Percentiles rank a stretch among this genome's conserved stretches.
Conservation (phyloP, 306 rosid genomes). For the Medicago lupulina region DNA sequence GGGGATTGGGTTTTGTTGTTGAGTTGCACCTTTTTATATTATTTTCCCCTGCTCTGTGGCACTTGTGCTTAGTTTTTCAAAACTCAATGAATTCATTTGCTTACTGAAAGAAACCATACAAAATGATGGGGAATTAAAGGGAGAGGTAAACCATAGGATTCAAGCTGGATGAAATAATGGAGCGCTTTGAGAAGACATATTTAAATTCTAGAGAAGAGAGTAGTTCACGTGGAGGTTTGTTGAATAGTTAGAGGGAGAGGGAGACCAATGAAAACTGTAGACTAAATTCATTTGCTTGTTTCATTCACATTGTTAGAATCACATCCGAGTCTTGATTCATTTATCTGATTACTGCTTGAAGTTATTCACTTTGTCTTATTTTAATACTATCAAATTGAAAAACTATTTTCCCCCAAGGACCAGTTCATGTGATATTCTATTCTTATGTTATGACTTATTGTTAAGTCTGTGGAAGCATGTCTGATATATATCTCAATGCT, state of each 20-base stretch:
- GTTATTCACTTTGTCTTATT: neutral
- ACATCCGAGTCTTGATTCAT: neutral
- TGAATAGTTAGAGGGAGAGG: constrained; percentile 9
- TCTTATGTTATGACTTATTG: neutral
- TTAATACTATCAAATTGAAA: neutral
- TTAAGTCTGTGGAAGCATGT: constrained; percentile 19
- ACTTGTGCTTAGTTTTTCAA: neutral
- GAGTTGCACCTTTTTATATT: neutral
- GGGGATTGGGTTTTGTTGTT: neutral
- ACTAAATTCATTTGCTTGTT: neutral
- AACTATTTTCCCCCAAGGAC: neutral
- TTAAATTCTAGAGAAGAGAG: neutral
- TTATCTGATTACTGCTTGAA: neutral
- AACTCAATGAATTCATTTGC: neutral
- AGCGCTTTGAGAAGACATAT: neutral
- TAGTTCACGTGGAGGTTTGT: neutral
- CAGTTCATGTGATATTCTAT: neutral
- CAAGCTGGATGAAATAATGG: neutral
- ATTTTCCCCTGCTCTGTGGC: neutral
- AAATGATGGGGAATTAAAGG: neutral
- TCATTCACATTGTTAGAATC: neutral
- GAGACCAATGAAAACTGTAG: neutral
- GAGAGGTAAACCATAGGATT: neutral
- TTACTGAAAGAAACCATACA: neutral
- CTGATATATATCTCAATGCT: neutral